These are phyloP conservation scores for Nakaseomyces kungkrabaensis DNA, from an alignment of 1,139 yeast genomes.

Conservation along the genomic window DNA sequence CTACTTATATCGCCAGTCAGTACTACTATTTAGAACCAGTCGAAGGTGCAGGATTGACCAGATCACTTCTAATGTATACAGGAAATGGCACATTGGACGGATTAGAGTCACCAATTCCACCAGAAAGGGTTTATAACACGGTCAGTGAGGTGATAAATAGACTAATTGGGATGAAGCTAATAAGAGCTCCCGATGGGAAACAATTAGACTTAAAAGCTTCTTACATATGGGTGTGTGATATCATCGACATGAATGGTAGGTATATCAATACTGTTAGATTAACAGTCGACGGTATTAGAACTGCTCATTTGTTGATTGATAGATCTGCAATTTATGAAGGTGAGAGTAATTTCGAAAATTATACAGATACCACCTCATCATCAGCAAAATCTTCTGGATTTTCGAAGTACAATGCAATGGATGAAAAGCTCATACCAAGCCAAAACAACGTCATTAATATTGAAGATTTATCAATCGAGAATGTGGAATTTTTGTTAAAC, in stretches of 20 bases:
- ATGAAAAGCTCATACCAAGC: neutral
- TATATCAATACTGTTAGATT: neutral
- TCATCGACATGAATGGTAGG: slow-evolving; percentile 10
- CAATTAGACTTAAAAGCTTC: slow-evolving; percentile 12
- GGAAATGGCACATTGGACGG: slow-evolving; percentile 7
- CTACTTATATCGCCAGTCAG: slow-evolving; percentile 19
- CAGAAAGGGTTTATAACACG: slow-evolving; percentile 7
- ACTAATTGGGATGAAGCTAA: slow-evolving; percentile 11
- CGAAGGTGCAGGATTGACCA: neutral
- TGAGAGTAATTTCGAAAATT: neutral
- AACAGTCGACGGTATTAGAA: neutral
- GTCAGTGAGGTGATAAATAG: slow-evolving; percentile 16
- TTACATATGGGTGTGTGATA: slow-evolving; percentile 19
- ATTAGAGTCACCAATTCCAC: slow-evolving; percentile 1
- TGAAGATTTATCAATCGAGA: neutral
- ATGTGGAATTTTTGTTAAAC: neutral
- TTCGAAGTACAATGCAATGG: neutral
- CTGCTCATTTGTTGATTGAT: neutral
- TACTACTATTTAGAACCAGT: slow-evolving; percentile 17
- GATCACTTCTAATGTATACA: slow-evolving; percentile 16
- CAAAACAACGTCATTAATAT: neutral
- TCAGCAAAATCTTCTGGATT: neutral
- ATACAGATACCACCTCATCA: neutral
- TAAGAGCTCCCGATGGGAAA: slow-evolving; percentile 13
- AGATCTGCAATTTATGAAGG: neutral